Base-by-base conservation (phyloP, 169 alveolate genomes). In the Eimeria tenella region DNA sequence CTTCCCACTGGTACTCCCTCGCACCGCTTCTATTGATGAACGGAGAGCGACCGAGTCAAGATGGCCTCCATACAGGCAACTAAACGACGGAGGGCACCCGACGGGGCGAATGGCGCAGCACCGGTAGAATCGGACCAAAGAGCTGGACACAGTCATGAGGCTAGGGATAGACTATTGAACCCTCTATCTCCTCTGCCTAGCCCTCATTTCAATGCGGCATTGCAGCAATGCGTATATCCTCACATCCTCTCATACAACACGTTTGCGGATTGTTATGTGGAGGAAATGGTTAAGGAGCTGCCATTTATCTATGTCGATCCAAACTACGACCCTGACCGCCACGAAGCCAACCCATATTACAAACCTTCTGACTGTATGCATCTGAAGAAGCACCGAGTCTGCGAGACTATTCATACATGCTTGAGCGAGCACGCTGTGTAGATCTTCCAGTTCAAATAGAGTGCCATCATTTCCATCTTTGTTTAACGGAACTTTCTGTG, bases 161-260 rank as follows among this genome's bases (percentile, higher is more conserved):
- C 42, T 62, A 63, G 93, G 65, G 65, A 65, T 65, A 70, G 82
- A 49, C 94, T 77, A 19, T 56, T 79, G 62, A 71, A 77, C 21
- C 83, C 88, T 53, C 70, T 89, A 58, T 79, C 94, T 21, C 77
- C 94, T 6, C 58, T 88, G 9, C 89, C 94, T 0, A 77, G 19
- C 13, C 88, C 89, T 1, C 94, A 79, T 68, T 92, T 83, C 90
- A 87, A 93, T 77, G 94, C 82, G 31, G 81, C 90, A 11, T 82
- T 93, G 81, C 93, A 86, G 42, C 90, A 93, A 49, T 93, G 94
- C 62, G 93, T 65, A 50, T 88, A 55, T 49, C 93, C 96, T 2
- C 96, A 94, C 77, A 86, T 94, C 42, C 60, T 70, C 49, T 83
- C 94, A n/a, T 94, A n/a, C 84, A 86, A 94, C 86, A 87, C 93